phyloP scores from a whole-genome alignment of 495 filamentous ascomycete genomes.

The Stereocaulon alpinum region DNA sequence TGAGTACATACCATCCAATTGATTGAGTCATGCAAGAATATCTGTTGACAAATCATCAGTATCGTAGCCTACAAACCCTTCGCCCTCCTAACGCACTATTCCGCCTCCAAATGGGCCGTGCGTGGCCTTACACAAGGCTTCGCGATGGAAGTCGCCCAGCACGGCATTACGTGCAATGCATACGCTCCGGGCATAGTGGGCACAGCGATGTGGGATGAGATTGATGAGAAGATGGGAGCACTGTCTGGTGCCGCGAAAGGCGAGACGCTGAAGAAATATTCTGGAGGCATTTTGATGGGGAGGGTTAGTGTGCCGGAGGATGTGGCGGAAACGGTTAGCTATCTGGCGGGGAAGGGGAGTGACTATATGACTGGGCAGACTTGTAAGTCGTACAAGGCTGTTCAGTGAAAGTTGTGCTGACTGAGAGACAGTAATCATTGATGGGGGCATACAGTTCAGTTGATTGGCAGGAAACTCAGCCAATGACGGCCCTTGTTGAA shows the following conservation, averaged over 20 bases:
- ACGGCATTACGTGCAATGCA: slow-evolving; percentile 52
- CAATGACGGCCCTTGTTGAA: too few species aligned
- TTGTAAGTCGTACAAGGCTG: neutral
- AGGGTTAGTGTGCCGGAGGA: slow-evolving; percentile 47
- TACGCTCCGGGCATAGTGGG: slow-evolving; percentile 55
- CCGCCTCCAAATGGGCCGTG: slow-evolving; percentile 50
- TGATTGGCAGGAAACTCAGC: too few species aligned
- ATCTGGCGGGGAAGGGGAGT: slow-evolving; percentile 42
- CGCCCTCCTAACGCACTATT: slow-evolving; percentile 42
- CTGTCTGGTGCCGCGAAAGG: slow-evolving; percentile 37
- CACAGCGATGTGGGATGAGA: slow-evolving; percentile 51
- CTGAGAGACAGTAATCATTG: slow-evolving; percentile 38
- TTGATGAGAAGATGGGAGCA: slow-evolving; percentile 42
- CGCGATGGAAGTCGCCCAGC: slow-evolving; percentile 45
- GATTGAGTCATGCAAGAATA: slow-evolving; percentile 16
- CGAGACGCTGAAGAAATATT: slow-evolving; percentile 39
- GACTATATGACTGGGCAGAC: slow-evolving; percentile 54
- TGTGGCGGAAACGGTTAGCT: slow-evolving; percentile 47
- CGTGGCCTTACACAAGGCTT: slow-evolving; percentile 47
- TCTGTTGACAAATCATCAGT: slow-evolving; percentile 7
- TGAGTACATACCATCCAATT: slow-evolving; percentile 1
- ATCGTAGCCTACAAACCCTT: slow-evolving; percentile 49
- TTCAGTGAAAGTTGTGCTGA: neutral
- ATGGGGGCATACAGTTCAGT: slow-evolving; percentile 48
- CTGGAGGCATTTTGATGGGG: slow-evolving; percentile 40